A percentile compares a stretch with the other conserved stretches of the same genome.
phyloP scores from a whole-genome alignment of 2,329 filamentous ascomycete genomes.

The Chalaropsis ovoidea region DNA sequence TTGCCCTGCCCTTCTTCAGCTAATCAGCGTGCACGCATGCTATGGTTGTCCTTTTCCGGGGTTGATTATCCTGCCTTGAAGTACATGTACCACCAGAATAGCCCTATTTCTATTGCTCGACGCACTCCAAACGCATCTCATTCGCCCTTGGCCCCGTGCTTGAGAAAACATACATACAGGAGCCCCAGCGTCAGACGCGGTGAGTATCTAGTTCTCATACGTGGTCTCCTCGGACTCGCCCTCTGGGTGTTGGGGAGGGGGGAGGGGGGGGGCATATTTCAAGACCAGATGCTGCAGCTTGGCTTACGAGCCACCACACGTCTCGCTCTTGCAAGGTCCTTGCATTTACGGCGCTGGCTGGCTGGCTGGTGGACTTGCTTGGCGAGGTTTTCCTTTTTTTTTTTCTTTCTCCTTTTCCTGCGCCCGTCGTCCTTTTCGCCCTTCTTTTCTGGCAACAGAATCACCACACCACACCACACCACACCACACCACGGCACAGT shows the following conservation, averaged over 20 bases:
- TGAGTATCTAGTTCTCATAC: not conserved
- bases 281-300: not conserved
- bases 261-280: not conserved
- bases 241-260: not conserved
- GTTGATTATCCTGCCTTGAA: too few species aligned
- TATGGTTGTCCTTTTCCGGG: not conserved
- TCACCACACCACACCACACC: too few species aligned
- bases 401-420: not conserved
- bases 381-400: not conserved
- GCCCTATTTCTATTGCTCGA: not conserved
- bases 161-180: too few species aligned
- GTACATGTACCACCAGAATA: not conserved
- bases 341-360: not conserved
- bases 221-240: not conserved
- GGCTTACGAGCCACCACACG: not conserved
- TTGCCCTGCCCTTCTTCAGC: too few species aligned
- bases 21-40: not conserved
- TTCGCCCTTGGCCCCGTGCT: too few species aligned
- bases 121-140: not conserved
- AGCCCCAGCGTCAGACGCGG: too few species aligned
- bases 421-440: not conserved
- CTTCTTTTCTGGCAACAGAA: too few species aligned
- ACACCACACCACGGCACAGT: too few species aligned
- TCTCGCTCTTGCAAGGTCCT: not conserved
- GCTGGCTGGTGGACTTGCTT: not conserved